Conservation (phyloP, 768 basidiomycete genomes). For the Auricularia sp. region DNA sequence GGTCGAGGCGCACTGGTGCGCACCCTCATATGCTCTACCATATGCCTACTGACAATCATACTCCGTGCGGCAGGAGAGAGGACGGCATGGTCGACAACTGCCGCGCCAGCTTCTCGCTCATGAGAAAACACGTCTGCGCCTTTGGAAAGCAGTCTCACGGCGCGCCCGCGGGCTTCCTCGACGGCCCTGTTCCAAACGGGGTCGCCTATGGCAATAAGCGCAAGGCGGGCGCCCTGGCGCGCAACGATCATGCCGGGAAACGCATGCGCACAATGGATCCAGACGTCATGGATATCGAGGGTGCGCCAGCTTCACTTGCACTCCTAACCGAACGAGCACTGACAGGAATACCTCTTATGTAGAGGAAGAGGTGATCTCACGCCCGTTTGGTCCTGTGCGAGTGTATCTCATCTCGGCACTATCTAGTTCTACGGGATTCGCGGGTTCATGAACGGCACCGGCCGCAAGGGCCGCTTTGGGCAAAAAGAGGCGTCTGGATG, state of each 20-base stretch:
- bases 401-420: background rate
- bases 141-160: background rate
- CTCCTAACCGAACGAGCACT: background rate
- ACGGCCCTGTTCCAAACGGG: background rate
- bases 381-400: background rate
- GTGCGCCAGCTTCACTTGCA: background rate
- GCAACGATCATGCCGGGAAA: background rate
- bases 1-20: conserved; percentile 83
- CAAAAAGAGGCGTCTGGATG: background rate
- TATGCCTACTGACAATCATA: conserved; percentile 30
- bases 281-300: background rate
- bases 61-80: background rate
- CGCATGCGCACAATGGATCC: background rate
- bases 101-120: background rate
- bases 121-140: conserved; percentile 1
- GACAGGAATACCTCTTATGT: background rate
- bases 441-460: background rate
- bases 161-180: background rate
- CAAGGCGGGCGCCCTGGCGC: background rate
- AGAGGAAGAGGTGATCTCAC: background rate
- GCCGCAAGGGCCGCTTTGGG: background rate
- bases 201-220: background rate
- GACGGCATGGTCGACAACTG: background rate
- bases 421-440: background rate
- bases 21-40: conserved; percentile 54